phyloP scores from a whole-genome alignment of 768 basidiomycete species.

The Kwoniella botswanensis region DNA sequence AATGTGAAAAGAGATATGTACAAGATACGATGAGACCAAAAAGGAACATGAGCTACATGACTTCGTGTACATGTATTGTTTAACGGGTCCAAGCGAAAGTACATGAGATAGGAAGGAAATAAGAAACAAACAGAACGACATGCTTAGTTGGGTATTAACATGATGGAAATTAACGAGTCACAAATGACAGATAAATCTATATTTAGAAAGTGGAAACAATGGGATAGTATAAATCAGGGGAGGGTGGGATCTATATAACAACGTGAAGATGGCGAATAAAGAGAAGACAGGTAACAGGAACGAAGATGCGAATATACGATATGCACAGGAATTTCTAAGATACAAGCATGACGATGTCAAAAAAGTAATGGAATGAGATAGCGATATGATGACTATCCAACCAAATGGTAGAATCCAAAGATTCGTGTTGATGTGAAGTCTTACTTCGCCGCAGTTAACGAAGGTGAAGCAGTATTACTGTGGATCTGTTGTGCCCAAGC shows the following conservation, averaged over 20 bases:
- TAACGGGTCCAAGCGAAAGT: background rate
- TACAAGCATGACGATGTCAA: background rate
- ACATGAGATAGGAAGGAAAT: background rate
- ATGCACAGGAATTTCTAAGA: background rate
- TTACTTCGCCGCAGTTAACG: conserved; percentile 12
- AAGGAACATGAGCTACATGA: background rate
- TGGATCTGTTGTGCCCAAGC: conserved; percentile 11
- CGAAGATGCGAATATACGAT: background rate
- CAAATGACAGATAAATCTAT: background rate
- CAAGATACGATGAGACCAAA: background rate
- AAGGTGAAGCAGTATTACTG: conserved; percentile 15
- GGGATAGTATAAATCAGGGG: background rate
- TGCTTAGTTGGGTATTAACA: background rate
- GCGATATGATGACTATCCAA: background rate
- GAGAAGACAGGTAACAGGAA: background rate
- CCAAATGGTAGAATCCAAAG: no score
- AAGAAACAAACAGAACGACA: background rate
- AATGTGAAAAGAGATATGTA: background rate
- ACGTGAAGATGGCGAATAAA: background rate
- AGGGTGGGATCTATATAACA: background rate
- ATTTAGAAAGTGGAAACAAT: conserved; percentile 2
- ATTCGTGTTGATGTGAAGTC: no score
- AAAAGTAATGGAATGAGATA: background rate
- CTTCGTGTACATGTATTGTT: background rate
- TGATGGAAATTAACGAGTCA: background rate